A percentile compares a stretch with the other conserved stretches of the same genome.
Evolutionary conservation across 2,329 filamentous ascomycete genomes (phyloP).

Genomic region (Aspergillus novofumigatus): DNA sequence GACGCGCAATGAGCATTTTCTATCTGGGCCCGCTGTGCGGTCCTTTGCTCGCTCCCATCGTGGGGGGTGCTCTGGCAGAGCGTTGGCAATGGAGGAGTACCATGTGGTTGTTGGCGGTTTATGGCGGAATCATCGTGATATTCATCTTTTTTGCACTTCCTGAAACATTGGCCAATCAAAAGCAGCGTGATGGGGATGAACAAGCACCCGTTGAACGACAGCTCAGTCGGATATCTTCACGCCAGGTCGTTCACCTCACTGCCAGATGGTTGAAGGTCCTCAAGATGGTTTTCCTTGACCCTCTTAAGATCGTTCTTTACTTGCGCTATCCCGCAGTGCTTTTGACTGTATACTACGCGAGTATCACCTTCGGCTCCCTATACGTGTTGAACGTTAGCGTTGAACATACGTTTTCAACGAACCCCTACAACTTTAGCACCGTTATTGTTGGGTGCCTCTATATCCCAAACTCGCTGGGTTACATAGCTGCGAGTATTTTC

Average conservation of each 20-base stretch:
- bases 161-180: slow-evolving; percentile 36
- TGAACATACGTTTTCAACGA: slow-evolving; percentile 61
- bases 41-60: slow-evolving; percentile 69
- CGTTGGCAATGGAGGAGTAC: slow-evolving; percentile 70
- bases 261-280: slow-evolving; percentile 52
- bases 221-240: slow-evolving; percentile 55
- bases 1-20: slow-evolving; percentile 76
- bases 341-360: slow-evolving; percentile 68
- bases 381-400: slow-evolving; percentile 76
- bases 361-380: slow-evolving; percentile 69
- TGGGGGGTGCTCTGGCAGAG: slow-evolving; percentile 69
- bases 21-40: slow-evolving; percentile 75
- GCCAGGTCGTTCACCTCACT: slow-evolving; percentile 56
- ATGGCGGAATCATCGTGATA: slow-evolving; percentile 50
- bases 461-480: slow-evolving; percentile 70
- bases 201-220: slow-evolving; percentile 22
- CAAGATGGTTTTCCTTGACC: slow-evolving; percentile 65
- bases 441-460: slow-evolving; percentile 72
- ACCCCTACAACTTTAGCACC: slow-evolving; percentile 65
- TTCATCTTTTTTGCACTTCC: slow-evolving; percentile 43
- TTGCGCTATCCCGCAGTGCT: slow-evolving; percentile 71
- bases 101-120: slow-evolving; percentile 72
- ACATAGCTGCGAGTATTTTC: slow-evolving; percentile 63
- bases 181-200: slow-evolving; percentile 23
- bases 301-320: slow-evolving; percentile 65